Evolutionary conservation across 2,329 filamentous ascomycete genomes (phyloP).

Genomic region (Pseudogymnoascus sp.): DNA sequence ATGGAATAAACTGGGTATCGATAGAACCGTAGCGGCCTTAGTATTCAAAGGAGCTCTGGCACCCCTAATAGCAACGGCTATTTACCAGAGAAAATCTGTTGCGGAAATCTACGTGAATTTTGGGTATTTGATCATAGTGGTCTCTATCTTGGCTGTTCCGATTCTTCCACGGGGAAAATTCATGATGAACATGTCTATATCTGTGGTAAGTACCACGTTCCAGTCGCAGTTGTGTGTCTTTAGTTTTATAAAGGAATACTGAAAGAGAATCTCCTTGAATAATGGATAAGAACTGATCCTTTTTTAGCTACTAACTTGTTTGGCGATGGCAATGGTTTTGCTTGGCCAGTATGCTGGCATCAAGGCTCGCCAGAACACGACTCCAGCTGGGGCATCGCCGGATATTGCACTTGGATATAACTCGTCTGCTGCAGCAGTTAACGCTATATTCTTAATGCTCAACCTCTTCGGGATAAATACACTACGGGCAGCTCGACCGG

Average conservation of each 20-base stretch:
- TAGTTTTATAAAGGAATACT: conserved; percentile 20
- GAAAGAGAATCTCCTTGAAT: neutral
- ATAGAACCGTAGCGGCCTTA: conserved; percentile 16
- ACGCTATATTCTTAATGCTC: conserved; percentile 61
- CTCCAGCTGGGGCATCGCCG: conserved; percentile 22
- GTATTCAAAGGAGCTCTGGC: conserved; percentile 20
- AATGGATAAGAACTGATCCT: neutral
- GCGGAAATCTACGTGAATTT: conserved; percentile 20
- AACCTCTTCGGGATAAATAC: conserved; percentile 60
- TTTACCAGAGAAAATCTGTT: conserved; percentile 17
- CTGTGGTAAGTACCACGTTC: conserved; percentile 29
- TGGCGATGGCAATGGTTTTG: conserved; percentile 52
- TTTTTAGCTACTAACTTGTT: conserved; percentile 31
- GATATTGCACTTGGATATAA: conserved; percentile 48
- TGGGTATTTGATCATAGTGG: conserved; percentile 53
- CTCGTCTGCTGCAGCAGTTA: conserved; percentile 61
- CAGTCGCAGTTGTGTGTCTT: conserved; percentile 49
- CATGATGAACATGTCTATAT: conserved; percentile 46
- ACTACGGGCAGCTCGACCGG: conserved; percentile 56
- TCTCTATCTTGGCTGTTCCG: conserved; percentile 56
- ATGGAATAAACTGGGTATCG: conserved; percentile 17
- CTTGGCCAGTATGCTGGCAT: conserved; percentile 58
- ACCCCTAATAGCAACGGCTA: conserved; percentile 17
- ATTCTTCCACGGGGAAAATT: conserved; percentile 68
- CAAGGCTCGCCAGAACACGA: conserved; percentile 55